Evolutionary conservation across 2,329 filamentous ascomycete species (phyloP), one percentile per base, ranked within the genome.

Genomic region (Botrytis deweyae): DNA sequence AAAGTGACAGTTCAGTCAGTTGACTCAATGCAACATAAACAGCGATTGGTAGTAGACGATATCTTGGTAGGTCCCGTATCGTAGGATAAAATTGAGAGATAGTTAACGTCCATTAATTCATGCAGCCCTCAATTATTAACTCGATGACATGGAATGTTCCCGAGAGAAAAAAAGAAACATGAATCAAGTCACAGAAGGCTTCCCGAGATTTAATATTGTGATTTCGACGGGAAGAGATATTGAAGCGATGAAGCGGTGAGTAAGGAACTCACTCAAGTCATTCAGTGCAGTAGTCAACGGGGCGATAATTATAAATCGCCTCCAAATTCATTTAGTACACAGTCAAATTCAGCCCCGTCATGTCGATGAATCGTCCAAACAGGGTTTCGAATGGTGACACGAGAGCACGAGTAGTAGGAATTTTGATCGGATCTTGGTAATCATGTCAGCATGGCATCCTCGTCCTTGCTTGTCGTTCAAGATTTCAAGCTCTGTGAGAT

Each of bases 341-440:
- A 71, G 22, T 71, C n/a, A 29, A 71, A 29, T 22, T 52, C 25
- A 40, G 36, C 33, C 46, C 65, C 55, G 22, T 68, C 42, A 49
- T 67, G 62, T 44, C 49, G 36, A 52, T 65, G 70, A 72, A 65
- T 72, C 58, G 33, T 40, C 25, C 36, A 44, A 65, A 22, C 59
- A 71, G 49, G 69, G 42, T 71, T 65, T 65, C 61, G 38, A 72
- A 65, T 67, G 18, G 70, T 36, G 61, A 71, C 69, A 65, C 46
- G 46, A 65, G 33, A 46, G 65, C 69, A 65, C 46, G 46, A 65
- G 33, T 65, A 40, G 10, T 22, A 46, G 44, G 16, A 71, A 29
- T 44, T 65, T 71, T 71, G 8, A 65, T 65, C 59, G 44, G 59
- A 65, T 71, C 59, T 71, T 68, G 46, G 22, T 68, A 68, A 55